These are phyloP conservation scores for Rubia yunnanensis DNA, from an alignment of 257 asterid genomes.

Conservation along the genomic window DNA sequence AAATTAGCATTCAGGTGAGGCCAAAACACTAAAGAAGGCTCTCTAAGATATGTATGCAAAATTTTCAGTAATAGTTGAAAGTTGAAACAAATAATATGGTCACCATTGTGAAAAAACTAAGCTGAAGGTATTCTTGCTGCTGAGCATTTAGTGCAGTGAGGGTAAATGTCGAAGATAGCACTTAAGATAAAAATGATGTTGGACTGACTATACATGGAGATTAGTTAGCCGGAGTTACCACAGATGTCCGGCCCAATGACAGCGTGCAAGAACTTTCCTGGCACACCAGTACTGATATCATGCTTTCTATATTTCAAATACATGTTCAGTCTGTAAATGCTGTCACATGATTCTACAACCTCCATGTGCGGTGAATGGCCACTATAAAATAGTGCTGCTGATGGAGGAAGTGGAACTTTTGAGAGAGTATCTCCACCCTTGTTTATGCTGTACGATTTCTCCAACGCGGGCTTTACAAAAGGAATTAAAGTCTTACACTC, in stretches of 20 bases:
- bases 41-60: background rate
- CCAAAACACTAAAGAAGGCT: background rate
- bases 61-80: background rate
- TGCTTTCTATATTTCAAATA: slow-evolving; percentile 50
- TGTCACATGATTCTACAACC: slow-evolving; percentile 42
- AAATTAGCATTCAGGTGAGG: background rate
- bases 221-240: slow-evolving; percentile 33
- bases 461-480: slow-evolving; percentile 16
- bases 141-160: background rate
- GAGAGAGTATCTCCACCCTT: slow-evolving; percentile 27
- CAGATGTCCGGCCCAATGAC: slow-evolving; percentile 53
- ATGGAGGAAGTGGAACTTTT: slow-evolving; percentile 55
- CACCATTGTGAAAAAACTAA: background rate
- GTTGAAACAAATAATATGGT: background rate
- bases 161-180: slow-evolving; percentile 1
- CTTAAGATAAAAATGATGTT: background rate
- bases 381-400: slow-evolving; percentile 60
- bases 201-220: background rate
- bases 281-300: slow-evolving; percentile 59
- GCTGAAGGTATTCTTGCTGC: background rate
- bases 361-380: slow-evolving; percentile 49
- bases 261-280: slow-evolving; percentile 72
- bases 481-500: slow-evolving; percentile 18
- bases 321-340: slow-evolving; percentile 47
- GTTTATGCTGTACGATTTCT: slow-evolving; percentile 33